These are phyloP conservation scores for Bryum argenteum DNA, from an alignment of 225 moss, liverwort and hornwort species.

Conservation along the genomic window DNA sequence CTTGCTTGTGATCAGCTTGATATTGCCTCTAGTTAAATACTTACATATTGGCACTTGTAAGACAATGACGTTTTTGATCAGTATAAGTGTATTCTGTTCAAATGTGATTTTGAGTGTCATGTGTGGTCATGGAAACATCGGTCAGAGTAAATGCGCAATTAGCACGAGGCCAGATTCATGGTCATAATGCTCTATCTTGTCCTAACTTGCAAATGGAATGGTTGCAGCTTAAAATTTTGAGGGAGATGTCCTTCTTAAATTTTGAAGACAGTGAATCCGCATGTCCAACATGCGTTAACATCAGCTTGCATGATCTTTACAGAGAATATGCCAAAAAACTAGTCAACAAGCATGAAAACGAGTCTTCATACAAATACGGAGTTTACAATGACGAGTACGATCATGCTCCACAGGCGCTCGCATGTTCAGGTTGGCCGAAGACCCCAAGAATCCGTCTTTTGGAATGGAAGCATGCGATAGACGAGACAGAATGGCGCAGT, in stretches of 20 bases:
- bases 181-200: not conserved
- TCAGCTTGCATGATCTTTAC: conserved; percentile 25
- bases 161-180: no score
- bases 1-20: no score
- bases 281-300: not conserved
- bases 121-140: no score
- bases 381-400: not conserved
- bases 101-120: no score
- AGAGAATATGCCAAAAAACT: conserved; percentile 23
- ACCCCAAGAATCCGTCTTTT: not conserved
- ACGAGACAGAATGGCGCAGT: not conserved
- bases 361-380: not conserved
- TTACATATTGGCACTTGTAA: no score
- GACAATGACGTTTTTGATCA: no score
- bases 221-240: conserved; percentile 23
- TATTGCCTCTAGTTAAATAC: no score
- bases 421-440: not conserved
- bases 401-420: not conserved
- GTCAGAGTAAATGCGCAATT: not conserved
- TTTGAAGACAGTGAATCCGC: not conserved
- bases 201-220: not conserved
- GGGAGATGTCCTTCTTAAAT: conserved; percentile 12
- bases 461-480: not conserved
- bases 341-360: not conserved
- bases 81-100: no score